A percentile compares a stretch with the other conserved stretches of the same genome.
Conservation (phyloP, 306 rosid genomes). For the Cucurbita maxima region DNA sequence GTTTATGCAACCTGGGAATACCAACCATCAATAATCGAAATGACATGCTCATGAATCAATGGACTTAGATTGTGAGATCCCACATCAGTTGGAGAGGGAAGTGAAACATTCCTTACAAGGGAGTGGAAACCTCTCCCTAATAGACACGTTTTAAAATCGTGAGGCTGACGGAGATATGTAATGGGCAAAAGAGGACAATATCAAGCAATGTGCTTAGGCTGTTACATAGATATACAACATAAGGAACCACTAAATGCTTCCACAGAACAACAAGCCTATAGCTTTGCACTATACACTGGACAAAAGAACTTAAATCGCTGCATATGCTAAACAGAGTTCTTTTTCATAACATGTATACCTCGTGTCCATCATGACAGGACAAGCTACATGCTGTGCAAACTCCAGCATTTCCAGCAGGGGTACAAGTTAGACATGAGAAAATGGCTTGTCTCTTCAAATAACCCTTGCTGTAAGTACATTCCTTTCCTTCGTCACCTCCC, state of each 20-base stretch:
- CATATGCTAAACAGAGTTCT: background rate
- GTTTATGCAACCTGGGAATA: background rate
- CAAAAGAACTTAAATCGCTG: background rate
- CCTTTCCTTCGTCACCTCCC: conserved; percentile 97
- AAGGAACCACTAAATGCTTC: background rate
- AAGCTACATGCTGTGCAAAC: conserved; percentile 98
- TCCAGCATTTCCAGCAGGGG: conserved; percentile 94
- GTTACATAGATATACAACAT: background rate
- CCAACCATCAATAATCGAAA: background rate
- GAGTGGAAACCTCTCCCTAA: too few species aligned
- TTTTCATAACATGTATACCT: conserved; percentile 30
- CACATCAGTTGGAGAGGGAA: too few species aligned
- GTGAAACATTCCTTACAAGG: too few species aligned
- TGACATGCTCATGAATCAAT: background rate
- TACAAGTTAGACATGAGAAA: conserved; percentile 92
- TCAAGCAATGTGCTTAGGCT: too few species aligned
- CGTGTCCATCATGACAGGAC: conserved; percentile 97
- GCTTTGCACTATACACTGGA: background rate
- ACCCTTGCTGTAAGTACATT: conserved; percentile 79
- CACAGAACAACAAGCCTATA: background rate
- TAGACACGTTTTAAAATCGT: too few species aligned
- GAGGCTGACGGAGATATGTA: too few species aligned
- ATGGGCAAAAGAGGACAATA: too few species aligned
- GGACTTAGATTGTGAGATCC: too few species aligned
- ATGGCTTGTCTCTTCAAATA: conserved; percentile 96